These are phyloP conservation scores for Vicia villosa DNA, from an alignment of 306 rosid genomes.

Conservation along the genomic window DNA sequence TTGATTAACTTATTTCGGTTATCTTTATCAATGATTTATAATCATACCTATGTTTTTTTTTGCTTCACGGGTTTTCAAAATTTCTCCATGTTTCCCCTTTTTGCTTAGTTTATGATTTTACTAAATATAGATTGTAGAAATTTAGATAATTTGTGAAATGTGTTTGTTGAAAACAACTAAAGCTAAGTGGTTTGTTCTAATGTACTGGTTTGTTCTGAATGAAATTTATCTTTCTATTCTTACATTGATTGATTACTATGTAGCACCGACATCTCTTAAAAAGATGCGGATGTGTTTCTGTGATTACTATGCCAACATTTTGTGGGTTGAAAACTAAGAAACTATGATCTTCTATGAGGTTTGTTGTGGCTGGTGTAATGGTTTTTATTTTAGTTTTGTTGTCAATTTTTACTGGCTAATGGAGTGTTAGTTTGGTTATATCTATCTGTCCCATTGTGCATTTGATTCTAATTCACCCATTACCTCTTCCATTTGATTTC, in stretches of 20 bases:
- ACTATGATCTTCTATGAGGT: background rate
- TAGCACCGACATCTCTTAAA: no score
- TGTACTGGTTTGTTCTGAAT: background rate
- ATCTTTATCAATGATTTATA: no score
- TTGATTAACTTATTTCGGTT: no score
- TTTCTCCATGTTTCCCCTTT: background rate
- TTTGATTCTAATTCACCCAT: no score
- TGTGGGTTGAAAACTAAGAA: background rate
- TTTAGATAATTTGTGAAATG: background rate
- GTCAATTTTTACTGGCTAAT: background rate
- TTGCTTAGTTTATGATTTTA: background rate
- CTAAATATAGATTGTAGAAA: background rate
- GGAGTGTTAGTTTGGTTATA: background rate
- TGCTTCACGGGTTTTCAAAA: background rate
- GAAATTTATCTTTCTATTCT: conserved; percentile 1
- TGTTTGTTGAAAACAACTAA: conserved; percentile 1
- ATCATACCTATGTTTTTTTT: background rate
- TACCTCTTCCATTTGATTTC: no score
- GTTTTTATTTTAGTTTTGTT: background rate
- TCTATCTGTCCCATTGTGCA: no score
- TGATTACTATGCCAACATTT: background rate
- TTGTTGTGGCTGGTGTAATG: background rate
- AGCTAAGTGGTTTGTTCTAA: background rate
- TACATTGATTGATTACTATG: background rate
- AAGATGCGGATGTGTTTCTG: no score